Evolutionary conservation across 2,329 filamentous ascomycete genomes (phyloP), one percentile per base, ranked within the genome.

Genomic region (Daldinia eschscholtzii): DNA sequence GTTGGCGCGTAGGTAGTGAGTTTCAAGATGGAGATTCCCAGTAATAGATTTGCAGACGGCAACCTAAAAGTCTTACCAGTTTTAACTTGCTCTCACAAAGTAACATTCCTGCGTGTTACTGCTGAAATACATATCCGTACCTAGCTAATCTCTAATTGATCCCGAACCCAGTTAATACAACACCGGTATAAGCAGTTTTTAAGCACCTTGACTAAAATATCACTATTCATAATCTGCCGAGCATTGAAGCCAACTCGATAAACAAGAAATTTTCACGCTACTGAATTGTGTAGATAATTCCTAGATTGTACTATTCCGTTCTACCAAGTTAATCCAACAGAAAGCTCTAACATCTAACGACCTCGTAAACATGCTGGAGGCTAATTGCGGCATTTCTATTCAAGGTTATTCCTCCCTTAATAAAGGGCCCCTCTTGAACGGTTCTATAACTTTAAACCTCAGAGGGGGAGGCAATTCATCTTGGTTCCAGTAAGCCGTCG

Each of bases 401-500:
- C 44, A 46, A 26, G 20, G 20, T 7, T 46, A 46, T 48, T 48
- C 23, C 12, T 48, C 46, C 20, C 72, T 72, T 57, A 81, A 64
- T 23, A 80, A 70, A 23, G 76, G 75, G 0, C 83, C 84, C n/a
- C 65, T 75, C 74, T 82, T 84, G 26, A 79, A 78, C 1, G 83
- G 81, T 50, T 78, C 74, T 4, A 79, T 72, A 0, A 77, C 74
- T 67, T 75, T 64, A 33, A 81, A 82, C 0, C 79, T 70, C 20
- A 82, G 42, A 15, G 73, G 68, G 5, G 73, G 60, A 1, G 83
- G 84, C 15, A 85, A 46, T 0, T 76, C 68, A 62, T 83, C 78
- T 70, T 82, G 86, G 42, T 70, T 79, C 82, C 83, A 87, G 74
- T 84, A 77, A 7, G 81, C 74, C 62, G 82, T 85, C 0, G 80